Percentiles rank a stretch among this genome's conserved stretches.
Evolutionary conservation across 805 yeast species (phyloP).

Genomic region (Aciculoconidium aculeatum): DNA sequence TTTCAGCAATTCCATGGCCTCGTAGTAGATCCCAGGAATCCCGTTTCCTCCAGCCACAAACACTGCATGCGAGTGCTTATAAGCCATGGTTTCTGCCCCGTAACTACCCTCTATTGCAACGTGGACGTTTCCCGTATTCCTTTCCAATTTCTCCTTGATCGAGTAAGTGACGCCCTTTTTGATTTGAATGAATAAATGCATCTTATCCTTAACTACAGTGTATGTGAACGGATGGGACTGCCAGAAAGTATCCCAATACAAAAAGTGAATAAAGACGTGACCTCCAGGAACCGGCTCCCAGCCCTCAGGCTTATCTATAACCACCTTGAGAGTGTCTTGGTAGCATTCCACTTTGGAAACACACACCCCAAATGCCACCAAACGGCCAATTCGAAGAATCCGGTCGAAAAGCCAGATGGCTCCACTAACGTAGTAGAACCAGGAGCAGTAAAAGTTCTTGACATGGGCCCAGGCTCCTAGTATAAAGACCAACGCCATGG

Average conservation of each 20-base stretch:
- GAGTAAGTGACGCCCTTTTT: constrained; percentile 26
- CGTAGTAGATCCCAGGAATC: constrained; percentile 49
- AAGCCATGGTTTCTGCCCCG: constrained; percentile 44
- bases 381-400: constrained; percentile 14
- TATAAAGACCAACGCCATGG: constrained; percentile 16
- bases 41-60: constrained; percentile 65
- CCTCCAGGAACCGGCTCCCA: constrained; percentile 21
- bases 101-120: constrained; percentile 59
- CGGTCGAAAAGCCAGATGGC: constrained; percentile 22
- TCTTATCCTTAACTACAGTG: constrained; percentile 14
- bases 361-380: constrained; percentile 18
- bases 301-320: constrained; percentile 16
- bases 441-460: constrained; percentile 7
- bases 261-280: constrained; percentile 22
- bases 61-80: constrained; percentile 41
- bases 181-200: constrained; percentile 18
- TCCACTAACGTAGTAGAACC: constrained; percentile 14
- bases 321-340: constrained; percentile 18
- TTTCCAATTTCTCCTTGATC: too few species aligned
- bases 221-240: constrained; percentile 28
- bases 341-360: constrained; percentile 18
- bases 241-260: constrained; percentile 23
- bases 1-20: constrained; percentile 21
- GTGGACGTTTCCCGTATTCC: constrained; percentile 31
- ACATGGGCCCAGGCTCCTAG: constrained; percentile 16